These are phyloP conservation scores for Xylaria sp. DNA, from an alignment of 2,329 filamentous ascomycete genomes.

Conservation along the genomic window DNA sequence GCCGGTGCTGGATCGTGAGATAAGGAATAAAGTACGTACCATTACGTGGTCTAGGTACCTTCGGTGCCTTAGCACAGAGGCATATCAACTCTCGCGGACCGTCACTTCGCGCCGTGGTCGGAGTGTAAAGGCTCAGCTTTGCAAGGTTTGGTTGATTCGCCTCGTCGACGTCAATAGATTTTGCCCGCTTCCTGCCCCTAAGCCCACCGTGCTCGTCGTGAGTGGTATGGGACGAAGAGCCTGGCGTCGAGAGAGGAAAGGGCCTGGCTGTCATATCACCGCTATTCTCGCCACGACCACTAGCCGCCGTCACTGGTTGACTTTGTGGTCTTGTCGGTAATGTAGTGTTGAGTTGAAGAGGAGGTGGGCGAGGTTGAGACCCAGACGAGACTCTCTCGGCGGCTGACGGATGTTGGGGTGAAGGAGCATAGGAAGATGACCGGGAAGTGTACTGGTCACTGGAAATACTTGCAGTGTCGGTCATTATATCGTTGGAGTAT, in stretches of 20 bases:
- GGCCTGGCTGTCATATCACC: slow-evolving; percentile 35
- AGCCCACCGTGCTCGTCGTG: slow-evolving; percentile 22
- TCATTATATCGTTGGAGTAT: slow-evolving; percentile 39
- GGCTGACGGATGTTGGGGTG: slow-evolving; percentile 32
- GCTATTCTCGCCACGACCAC: slow-evolving; percentile 29
- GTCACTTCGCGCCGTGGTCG: slow-evolving; percentile 44
- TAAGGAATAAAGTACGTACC: slow-evolving; percentile 56
- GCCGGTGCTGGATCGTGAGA: slow-evolving; percentile 28
- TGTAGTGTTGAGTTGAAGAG: slow-evolving; percentile 24
- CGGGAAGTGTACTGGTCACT: slow-evolving; percentile 38
- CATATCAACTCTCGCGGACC: slow-evolving; percentile 60
- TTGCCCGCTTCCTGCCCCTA: slow-evolving; percentile 57
- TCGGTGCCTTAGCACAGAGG: slow-evolving; percentile 66
- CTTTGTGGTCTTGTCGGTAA: slow-evolving; percentile 42
- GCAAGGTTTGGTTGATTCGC: slow-evolving; percentile 54
- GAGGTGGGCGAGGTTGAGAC: slow-evolving; percentile 34
- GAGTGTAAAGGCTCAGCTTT: slow-evolving; percentile 52
- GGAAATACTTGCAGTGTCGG: slow-evolving; percentile 41
- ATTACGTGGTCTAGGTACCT: slow-evolving; percentile 68
- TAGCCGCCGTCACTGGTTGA: slow-evolving; percentile 44
- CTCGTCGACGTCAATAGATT: slow-evolving; percentile 59
- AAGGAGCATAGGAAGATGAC: slow-evolving; percentile 38
- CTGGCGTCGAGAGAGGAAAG: slow-evolving; percentile 29
- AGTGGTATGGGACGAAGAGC: slow-evolving; percentile 26
- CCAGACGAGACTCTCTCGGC: slow-evolving; percentile 29